phyloP scores from a whole-genome alignment of 805 yeast species.

The Metschnikowia continentalis region DNA sequence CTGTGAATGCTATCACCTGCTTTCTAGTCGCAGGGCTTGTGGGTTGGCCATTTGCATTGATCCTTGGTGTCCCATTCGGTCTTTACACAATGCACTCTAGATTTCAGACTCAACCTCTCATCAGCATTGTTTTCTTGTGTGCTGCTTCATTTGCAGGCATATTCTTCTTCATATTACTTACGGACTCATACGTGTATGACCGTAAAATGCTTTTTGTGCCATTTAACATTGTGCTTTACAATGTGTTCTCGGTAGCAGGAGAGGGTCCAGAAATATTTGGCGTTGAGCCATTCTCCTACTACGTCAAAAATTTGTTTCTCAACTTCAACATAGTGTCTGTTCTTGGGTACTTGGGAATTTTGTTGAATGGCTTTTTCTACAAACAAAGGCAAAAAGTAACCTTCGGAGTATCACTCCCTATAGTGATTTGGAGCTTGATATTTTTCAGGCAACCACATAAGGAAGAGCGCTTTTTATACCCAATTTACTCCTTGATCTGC shows the following conservation, averaged over 20 bases:
- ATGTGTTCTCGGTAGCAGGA: constrained; percentile 63
- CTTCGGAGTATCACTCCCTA: constrained; percentile 35
- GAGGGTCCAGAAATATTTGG: constrained; percentile 93
- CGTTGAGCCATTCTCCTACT: constrained; percentile 72
- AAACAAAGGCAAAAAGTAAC: constrained; percentile 8
- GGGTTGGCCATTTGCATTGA: constrained; percentile 90
- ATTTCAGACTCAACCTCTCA: constrained; percentile 12
- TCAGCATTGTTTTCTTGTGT: constrained; percentile 9
- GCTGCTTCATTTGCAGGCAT: constrained; percentile 17
- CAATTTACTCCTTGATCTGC: constrained; percentile 68
- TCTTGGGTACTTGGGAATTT: constrained; percentile 38
- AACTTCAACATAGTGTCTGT: constrained; percentile 63
- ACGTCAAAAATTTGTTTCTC: constrained; percentile 60
- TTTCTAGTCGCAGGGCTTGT: constrained; percentile 64
- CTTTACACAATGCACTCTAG: constrained; percentile 25
- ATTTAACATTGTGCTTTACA: constrained; percentile 75
- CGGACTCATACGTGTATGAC: constrained; percentile 62
- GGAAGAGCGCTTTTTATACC: constrained; percentile 88
- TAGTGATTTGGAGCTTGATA: constrained; percentile 61
- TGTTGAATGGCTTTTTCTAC: constrained; percentile 21
- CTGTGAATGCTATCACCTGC: constrained; percentile 25
- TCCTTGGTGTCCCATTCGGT: constrained; percentile 58
- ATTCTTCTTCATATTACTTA: constrained; percentile 25
- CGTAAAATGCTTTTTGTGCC: constrained; percentile 63
- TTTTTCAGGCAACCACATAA: constrained; percentile 82